These are phyloP conservation scores for Gentiana straminea DNA, from an alignment of 257 asterid genomes.

Conservation along the genomic window DNA sequence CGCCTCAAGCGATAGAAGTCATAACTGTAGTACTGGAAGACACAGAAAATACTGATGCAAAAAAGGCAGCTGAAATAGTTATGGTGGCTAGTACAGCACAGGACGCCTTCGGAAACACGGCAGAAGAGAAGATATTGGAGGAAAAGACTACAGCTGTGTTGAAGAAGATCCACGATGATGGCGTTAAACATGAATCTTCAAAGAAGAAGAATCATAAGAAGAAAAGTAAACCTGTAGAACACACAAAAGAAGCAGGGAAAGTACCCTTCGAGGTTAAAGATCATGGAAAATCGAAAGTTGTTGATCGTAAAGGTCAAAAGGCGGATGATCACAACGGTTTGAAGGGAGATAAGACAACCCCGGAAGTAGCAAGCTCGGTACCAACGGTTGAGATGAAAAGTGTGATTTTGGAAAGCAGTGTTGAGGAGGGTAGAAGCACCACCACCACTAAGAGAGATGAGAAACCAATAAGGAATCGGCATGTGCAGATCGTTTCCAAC, in stretches of 20 bases:
- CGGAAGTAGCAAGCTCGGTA: slow-evolving; percentile 7
- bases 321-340: not conserved
- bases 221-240: slow-evolving; percentile 4
- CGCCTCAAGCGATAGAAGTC: slow-evolving; percentile 5
- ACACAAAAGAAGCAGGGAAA: slow-evolving; percentile 1
- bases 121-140: not conserved
- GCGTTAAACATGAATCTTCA: slow-evolving; percentile 4
- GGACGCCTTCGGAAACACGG: not conserved
- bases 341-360: slow-evolving; percentile 5
- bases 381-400: no score
- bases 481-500: not conserved
- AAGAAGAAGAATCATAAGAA: slow-evolving; percentile 12
- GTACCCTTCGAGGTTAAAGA: not conserved
- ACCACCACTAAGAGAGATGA: not conserved
- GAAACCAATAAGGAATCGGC: not conserved
- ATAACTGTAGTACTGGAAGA: not conserved
- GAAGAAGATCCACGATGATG: slow-evolving; percentile 12
- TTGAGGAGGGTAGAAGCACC: no score
- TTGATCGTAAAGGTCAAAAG: not conserved
- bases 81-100: slow-evolving; percentile 6
- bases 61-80: slow-evolving; percentile 5
- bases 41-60: slow-evolving; percentile 3
- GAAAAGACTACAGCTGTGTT: slow-evolving; percentile 10
- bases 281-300: not conserved
- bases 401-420: no score